A percentile compares a stretch with the other conserved stretches of the same genome.
Evolutionary conservation across 1,284 basidiomycete species (phyloP).

Genomic region (Papiliotrema laurentii): DNA sequence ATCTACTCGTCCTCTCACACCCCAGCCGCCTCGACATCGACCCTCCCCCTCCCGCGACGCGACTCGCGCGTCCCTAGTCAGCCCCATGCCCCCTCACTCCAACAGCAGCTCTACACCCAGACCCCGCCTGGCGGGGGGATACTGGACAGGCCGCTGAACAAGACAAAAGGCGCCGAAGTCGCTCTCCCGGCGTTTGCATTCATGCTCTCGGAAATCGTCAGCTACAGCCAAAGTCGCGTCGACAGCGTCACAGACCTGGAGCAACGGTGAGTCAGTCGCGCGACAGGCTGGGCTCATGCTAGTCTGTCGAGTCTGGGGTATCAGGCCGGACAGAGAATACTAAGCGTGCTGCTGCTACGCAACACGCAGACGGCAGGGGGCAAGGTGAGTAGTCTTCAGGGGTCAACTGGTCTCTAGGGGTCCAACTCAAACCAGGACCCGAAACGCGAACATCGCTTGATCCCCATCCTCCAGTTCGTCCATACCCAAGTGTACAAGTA

Average conservation of each 20-base stretch:
- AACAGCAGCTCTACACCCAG: constrained; percentile 23
- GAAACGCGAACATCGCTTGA: constrained; percentile 79
- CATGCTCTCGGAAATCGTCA: constrained; percentile 83
- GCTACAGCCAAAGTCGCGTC: constrained; percentile 92
- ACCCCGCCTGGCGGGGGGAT: constrained; percentile 38
- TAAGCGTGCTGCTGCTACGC: constrained; percentile 49
- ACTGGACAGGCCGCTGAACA: constrained; percentile 79
- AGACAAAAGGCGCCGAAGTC: constrained; percentile 73
- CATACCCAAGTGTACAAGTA: constrained; percentile 92
- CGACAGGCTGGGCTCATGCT: constrained; percentile 7
- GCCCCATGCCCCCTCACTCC: constrained; percentile 14
- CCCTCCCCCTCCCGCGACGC: constrained; percentile 5
- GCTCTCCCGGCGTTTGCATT: constrained; percentile 78
- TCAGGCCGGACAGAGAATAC: constrained; percentile 74
- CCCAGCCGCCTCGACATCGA: constrained; percentile 10
- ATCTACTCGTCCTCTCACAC: constrained; percentile 1
- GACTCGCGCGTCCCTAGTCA: constrained; percentile 7
- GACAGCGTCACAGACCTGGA: constrained; percentile 93
- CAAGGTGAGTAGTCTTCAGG: constrained; percentile 65
- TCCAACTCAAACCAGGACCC: constrained; percentile 55
- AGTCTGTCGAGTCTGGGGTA: constrained; percentile 87
- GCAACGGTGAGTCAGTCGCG: constrained; percentile 54
- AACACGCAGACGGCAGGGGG: constrained; percentile 40
- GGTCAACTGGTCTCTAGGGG: constrained; percentile 42
- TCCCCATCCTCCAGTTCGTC: constrained; percentile 83